Evolutionary conservation across 2,329 filamentous ascomycete species (phyloP).

Genomic region (Epichloe sylvatica): DNA sequence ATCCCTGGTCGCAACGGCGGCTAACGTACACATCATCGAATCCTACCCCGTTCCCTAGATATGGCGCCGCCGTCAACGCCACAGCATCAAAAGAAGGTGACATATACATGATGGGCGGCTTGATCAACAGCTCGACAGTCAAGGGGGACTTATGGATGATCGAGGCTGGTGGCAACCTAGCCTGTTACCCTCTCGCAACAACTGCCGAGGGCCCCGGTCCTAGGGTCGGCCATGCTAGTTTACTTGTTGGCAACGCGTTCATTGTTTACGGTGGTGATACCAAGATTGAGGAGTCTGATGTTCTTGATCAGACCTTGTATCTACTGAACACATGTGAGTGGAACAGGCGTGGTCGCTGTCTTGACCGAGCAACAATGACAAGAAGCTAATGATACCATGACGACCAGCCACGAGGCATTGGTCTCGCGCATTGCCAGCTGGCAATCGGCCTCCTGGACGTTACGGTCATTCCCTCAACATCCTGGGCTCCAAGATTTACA

Average conservation of each 20-base stretch:
- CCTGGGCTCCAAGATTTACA: conserved; percentile 88
- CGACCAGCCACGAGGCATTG: conserved; percentile 81
- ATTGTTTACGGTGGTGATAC: conserved; percentile 98
- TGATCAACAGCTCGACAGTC: conserved; percentile 89
- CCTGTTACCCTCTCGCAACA: conserved; percentile 82
- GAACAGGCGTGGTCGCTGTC: not conserved
- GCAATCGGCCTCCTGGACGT: conserved; percentile 71
- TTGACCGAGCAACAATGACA: not conserved
- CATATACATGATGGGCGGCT: conserved; percentile 92
- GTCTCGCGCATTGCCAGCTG: conserved; percentile 84
- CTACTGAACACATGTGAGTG: conserved; percentile 89
- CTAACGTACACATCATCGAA: conserved; percentile 73
- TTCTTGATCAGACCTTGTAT: conserved; percentile 89
- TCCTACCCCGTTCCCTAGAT: conserved; percentile 82
- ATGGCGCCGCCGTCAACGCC: conserved; percentile 91
- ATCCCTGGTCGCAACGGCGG: conserved; percentile 88
- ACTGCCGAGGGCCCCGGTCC: conserved; percentile 90
- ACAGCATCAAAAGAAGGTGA: conserved; percentile 90
- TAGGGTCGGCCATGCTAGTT: conserved; percentile 82
- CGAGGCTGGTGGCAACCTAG: conserved; percentile 73
- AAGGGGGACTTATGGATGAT: conserved; percentile 96
- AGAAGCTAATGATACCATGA: conserved; percentile 8
- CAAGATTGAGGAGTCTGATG: conserved; percentile 85
- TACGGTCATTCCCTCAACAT: conserved; percentile 97
- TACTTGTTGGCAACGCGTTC: conserved; percentile 94